A percentile compares a stretch with the other conserved stretches of the same genome.
These are phyloP conservation scores for Whalleya microplaca DNA, from an alignment of 2,329 filamentous ascomycete species.

Conservation along the genomic window DNA sequence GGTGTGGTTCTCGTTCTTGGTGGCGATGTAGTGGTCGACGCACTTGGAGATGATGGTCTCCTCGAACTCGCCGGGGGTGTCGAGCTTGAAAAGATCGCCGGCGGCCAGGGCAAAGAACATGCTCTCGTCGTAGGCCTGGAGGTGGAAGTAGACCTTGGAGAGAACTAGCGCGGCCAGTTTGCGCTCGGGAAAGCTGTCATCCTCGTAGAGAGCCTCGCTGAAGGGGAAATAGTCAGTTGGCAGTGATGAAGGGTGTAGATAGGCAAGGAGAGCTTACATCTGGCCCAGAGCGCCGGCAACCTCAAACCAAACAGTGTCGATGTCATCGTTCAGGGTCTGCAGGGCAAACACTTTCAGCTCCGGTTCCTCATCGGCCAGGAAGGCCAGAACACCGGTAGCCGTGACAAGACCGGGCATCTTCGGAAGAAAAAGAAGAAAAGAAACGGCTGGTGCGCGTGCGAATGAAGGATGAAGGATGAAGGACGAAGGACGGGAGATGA, in stretches of 20 bases:
- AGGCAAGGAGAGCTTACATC: constrained; percentile 64
- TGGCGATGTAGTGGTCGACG: constrained; percentile 93
- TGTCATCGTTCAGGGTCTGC: constrained; percentile 93
- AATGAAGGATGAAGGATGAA: too few relatives aligned
- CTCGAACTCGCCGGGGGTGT: constrained; percentile 91
- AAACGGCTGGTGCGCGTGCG: background rate
- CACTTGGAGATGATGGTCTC: constrained; percentile 99
- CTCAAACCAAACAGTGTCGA: constrained; percentile 97
- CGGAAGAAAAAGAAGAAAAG: constrained; percentile 7
- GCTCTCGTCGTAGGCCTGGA: constrained; percentile 98
- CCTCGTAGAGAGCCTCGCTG: constrained; percentile 97
- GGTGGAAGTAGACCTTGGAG: constrained; percentile 97
- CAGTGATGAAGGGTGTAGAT: constrained; percentile 6
- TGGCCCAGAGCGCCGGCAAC: constrained; percentile 89
- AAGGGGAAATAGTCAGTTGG: constrained; percentile 17
- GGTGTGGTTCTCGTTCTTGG: constrained; percentile 58
- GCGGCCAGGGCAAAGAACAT: constrained; percentile 97
- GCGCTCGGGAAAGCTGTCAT: constrained; percentile 90
- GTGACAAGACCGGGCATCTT: constrained; percentile 92
- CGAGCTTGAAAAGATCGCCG: constrained; percentile 92
- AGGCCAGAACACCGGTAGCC: constrained; percentile 91
- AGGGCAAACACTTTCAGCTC: constrained; percentile 95
- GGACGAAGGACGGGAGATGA: background rate
- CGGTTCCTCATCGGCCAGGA: constrained; percentile 90
- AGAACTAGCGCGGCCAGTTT: constrained; percentile 93